phyloP scores from a whole-genome alignment of 331 rosid species.

The Cucumis variabilis region DNA sequence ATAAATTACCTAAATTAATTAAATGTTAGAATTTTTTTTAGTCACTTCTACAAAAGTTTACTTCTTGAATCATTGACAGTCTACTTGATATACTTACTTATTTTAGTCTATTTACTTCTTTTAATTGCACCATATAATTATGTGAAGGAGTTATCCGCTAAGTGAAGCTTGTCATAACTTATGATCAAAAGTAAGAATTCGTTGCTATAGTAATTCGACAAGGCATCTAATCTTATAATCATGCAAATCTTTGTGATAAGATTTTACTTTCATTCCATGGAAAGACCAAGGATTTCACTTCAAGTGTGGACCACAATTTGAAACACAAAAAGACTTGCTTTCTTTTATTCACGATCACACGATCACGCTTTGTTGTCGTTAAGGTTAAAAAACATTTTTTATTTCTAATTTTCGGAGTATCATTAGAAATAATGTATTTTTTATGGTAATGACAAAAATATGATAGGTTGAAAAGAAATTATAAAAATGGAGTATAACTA shows the following conservation, averaged over 20 bases:
- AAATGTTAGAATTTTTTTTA: background rate
- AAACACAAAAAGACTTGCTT: background rate
- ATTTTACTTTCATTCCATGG: background rate
- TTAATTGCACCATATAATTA: background rate
- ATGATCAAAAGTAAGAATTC: background rate
- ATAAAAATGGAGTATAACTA: too few species aligned
- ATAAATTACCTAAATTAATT: background rate
- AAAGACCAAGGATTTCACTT: background rate
- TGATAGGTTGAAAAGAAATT: too few species aligned
- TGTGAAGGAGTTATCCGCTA: background rate
- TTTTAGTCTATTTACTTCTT: background rate
- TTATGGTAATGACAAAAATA: too few species aligned
- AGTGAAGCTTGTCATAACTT: background rate
- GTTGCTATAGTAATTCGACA: background rate
- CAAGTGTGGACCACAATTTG: slow-evolving; percentile 11
- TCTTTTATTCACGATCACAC: background rate
- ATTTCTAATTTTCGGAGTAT: too few species aligned
- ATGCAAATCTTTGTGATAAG: background rate
- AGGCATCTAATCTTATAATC: slow-evolving; percentile 4
- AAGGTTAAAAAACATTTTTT: too few species aligned
- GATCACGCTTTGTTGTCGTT: background rate
- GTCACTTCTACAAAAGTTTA: background rate
- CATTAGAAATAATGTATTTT: too few species aligned
- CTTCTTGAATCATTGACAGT: background rate
- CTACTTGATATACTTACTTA: background rate